Evolutionary conservation across 805 yeast genomes (phyloP), one percentile per base, ranked within the genome.

Genomic region (Candida boidinii): DNA sequence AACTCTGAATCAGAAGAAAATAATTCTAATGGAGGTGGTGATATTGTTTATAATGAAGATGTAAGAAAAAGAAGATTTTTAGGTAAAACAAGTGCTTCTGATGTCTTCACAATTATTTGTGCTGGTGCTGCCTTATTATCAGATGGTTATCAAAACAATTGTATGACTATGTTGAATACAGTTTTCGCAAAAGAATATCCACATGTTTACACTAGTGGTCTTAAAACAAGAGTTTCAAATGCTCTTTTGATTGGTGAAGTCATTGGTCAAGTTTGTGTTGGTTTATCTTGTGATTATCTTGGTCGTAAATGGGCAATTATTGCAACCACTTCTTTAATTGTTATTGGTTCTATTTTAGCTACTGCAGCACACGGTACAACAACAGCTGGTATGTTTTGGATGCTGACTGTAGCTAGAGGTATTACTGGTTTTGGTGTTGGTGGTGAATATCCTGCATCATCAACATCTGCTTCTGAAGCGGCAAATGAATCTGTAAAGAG

Each of bases 361-460:
- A 73, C 79, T 13, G 77, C 80, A 21, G 51, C 79, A 28, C 73
- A 74, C 56, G 82, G 82, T 25, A n/a, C n/a, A n/a, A n/a, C n/a
- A 47, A 39, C 2, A 42, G 74, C n/a, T 9, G 71, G 72, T 8
- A 53, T 69, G 58, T 62, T 70, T 39, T 69, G 75, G 75, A 67
- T 68, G 78, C 59, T 81, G 46, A 71, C 76, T 29, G 75, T 81
- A 12, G 62, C 73, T 39, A n/a, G n/a, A 66, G 90, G 90, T 45
- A 66, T 79, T 8, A 73, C 81, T 30, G 94, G 92, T 28, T 73
- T 79, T 42, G 92, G 92, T 43, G 74, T 76, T 38, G 83, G 82
- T 39, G 82, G 80, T 19, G 83, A 76, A 47, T 76, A 76, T 49
- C 82, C 84, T 8, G 68, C 75, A 40, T 70, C 77, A 31, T 76